Percentiles rank a stretch among this genome's conserved stretches.
These are phyloP conservation scores for Misopates orontium DNA, from an alignment of 257 asterid species.

Conservation along the genomic window DNA sequence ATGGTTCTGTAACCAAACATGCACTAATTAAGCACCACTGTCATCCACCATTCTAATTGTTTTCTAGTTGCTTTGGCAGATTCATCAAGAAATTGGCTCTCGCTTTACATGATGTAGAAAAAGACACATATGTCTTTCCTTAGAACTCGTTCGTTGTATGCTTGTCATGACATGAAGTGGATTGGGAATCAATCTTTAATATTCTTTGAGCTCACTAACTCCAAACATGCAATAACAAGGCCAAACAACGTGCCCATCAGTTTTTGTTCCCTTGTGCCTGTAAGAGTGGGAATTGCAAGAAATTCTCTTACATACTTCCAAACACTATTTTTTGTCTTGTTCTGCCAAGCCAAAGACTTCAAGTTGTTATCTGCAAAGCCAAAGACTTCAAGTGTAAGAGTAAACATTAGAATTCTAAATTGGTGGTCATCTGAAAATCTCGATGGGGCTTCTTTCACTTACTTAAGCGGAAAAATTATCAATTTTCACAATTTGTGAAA, in stretches of 20 bases:
- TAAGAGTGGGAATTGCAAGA: slow-evolving; percentile 48
- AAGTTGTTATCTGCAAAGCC: slow-evolving; percentile 34
- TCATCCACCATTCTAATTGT: slow-evolving; percentile 23
- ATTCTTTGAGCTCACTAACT: slow-evolving; percentile 47
- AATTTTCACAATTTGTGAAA: neutral
- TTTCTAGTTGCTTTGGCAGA: slow-evolving; percentile 29
- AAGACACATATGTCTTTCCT: slow-evolving; percentile 29
- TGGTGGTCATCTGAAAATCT: slow-evolving; percentile 18
- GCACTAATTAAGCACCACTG: slow-evolving; percentile 20
- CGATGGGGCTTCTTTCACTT: slow-evolving; percentile 1
- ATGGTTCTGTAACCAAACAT: neutral
- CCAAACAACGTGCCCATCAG: slow-evolving; percentile 63
- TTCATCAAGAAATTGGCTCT: slow-evolving; percentile 29
- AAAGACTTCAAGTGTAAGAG: slow-evolving; percentile 25
- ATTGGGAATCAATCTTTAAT: slow-evolving; percentile 61
- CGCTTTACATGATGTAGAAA: slow-evolving; percentile 16
- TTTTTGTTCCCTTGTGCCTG: slow-evolving; percentile 45
- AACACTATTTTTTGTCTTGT: slow-evolving; percentile 32
- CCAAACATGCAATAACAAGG: slow-evolving; percentile 82
- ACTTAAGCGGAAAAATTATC: neutral
- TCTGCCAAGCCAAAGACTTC: slow-evolving; percentile 24
- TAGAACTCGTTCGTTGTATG: slow-evolving; percentile 26
- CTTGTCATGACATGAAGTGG: slow-evolving; percentile 70
- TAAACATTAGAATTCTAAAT: slow-evolving; percentile 2
- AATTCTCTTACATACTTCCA: slow-evolving; percentile 49